A percentile compares a stretch with the other conserved stretches of the same genome.
Conservation (phyloP, 106 monocot genomes). For the Dendrobium huoshanense region DNA sequence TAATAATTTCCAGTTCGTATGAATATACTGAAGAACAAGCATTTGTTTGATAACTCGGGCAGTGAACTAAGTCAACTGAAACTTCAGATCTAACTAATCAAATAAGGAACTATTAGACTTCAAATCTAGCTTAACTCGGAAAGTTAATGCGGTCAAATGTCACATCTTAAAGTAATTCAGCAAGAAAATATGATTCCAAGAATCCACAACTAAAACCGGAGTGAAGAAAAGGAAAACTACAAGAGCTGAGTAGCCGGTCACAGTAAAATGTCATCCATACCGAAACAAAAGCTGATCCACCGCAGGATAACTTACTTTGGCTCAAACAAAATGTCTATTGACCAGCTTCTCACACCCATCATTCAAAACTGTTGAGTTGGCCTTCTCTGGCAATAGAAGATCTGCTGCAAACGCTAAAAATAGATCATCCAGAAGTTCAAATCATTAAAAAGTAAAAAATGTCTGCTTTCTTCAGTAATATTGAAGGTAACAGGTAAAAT, state of each 20-base stretch:
- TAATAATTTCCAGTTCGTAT: background rate
- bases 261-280: background rate
- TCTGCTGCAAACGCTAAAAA: background rate
- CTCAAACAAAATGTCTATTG: background rate
- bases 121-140: background rate
- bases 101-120: background rate
- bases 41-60: background rate
- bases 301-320: background rate
- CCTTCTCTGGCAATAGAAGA: background rate
- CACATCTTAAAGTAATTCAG: background rate
- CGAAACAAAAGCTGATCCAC: background rate
- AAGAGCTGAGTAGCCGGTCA: background rate
- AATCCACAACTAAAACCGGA: background rate
- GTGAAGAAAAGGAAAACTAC: background rate
- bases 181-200: background rate
- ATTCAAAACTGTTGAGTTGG: background rate
- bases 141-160: background rate
- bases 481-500: background rate
- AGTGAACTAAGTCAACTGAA: background rate
- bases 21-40: background rate
- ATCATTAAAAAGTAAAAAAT: background rate
- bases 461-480: conserved; percentile 1
- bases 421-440: background rate
- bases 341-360: conserved; percentile 5
- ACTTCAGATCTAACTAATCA: background rate